Evolutionary conservation across 495 filamentous ascomycete species (phyloP).

Genomic region (Antarctomyces pellizariae): DNA sequence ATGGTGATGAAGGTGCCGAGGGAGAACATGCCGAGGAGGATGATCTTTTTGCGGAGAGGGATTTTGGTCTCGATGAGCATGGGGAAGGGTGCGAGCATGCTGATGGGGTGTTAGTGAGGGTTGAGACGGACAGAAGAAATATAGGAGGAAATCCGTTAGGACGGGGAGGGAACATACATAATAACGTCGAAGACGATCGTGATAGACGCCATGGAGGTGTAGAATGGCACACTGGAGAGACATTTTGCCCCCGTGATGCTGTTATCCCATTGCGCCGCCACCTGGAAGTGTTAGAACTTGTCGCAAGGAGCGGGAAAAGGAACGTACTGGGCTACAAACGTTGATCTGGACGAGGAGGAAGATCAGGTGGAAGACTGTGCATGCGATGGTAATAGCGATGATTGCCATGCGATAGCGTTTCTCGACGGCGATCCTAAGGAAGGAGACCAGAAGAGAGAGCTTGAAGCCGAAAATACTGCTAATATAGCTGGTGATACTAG

Average conservation of each 20-base stretch:
- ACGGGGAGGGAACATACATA: conserved; percentile 14
- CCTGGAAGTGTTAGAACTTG: conserved; percentile 7
- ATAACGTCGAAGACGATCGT: conserved; percentile 24
- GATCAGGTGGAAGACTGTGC: conserved; percentile 47
- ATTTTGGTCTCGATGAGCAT: conserved; percentile 22
- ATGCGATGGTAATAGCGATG: conserved; percentile 14
- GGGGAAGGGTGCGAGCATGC: conserved; percentile 24
- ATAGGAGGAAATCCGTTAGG: background rate
- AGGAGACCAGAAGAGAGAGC: conserved; percentile 23
- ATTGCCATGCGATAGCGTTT: conserved; percentile 17
- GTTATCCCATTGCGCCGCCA: conserved; percentile 23
- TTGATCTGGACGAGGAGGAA: conserved; percentile 29
- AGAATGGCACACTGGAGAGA: conserved; percentile 19
- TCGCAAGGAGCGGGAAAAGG: too few relatives aligned
- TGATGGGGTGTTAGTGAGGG: conserved; percentile 5
- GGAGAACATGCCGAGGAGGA: conserved; percentile 23
- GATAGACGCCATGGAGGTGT: conserved; percentile 18
- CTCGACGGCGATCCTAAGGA: conserved; percentile 24
- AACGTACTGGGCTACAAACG: conserved; percentile 20
- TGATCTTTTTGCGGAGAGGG: conserved; percentile 16
- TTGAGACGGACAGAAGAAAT: background rate
- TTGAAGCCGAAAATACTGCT: conserved; percentile 27
- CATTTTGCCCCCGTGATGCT: conserved; percentile 17
- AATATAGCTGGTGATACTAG: conserved; percentile 15
- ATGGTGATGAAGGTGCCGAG: conserved; percentile 28